Evolutionary conservation across 495 filamentous ascomycete species (phyloP).

Genomic region (Glutinoglossum americanum): DNA sequence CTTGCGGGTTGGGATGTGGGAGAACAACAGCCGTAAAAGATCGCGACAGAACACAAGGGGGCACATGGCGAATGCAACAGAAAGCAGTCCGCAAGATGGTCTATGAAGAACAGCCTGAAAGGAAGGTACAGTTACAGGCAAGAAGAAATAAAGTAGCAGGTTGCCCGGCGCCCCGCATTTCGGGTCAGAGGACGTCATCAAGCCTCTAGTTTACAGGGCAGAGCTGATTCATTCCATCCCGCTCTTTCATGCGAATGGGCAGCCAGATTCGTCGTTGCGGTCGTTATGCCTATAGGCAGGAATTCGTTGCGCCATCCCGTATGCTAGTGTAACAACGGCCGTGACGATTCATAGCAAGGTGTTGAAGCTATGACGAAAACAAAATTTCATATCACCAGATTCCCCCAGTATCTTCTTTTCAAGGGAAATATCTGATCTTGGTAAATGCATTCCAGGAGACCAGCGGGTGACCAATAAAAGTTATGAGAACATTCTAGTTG

Average conservation of each 20-base stretch:
- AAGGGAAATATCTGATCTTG: neutral
- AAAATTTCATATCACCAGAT: neutral
- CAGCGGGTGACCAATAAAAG: neutral
- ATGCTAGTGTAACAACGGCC: constrained; percentile 2
- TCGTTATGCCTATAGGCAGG: constrained; percentile 2
- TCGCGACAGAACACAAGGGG: neutral
- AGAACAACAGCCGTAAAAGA: neutral
- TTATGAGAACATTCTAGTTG: neutral
- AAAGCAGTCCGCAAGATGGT: neutral
- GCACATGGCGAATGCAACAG: neutral
- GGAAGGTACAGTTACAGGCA: constrained; percentile 1
- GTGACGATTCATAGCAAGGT: neutral
- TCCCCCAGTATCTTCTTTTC: neutral
- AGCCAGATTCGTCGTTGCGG: constrained; percentile 1
- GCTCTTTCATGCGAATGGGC: constrained; percentile 1
- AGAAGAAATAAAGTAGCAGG: neutral
- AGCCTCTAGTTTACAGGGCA: constrained; percentile 3
- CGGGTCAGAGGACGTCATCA: neutral
- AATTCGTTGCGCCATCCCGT: neutral
- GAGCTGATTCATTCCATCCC: neutral
- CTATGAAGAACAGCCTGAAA: neutral
- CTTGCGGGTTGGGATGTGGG: neutral
- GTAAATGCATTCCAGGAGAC: neutral
- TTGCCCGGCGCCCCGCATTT: neutral
- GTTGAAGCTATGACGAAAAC: neutral